Base-by-base conservation (phyloP, 192 early-diverging fungal genomes). In the Rhizophagus prolifer region DNA sequence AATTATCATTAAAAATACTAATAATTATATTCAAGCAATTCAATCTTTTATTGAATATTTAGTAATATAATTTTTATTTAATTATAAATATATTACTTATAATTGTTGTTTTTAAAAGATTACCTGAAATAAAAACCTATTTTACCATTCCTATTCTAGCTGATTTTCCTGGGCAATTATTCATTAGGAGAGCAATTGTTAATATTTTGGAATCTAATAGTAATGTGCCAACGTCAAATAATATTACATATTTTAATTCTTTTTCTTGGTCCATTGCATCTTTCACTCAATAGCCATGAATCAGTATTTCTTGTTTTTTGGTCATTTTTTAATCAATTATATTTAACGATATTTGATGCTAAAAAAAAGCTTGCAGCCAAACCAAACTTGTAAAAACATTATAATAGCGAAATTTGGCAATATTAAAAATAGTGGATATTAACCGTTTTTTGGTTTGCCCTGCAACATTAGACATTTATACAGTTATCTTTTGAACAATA, bases 351-450 rank as follows among this genome's bases (percentile, higher is more conserved):
- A 59, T 72, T 72, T 72, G 28, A 50, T 9, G 58, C 54, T 28
- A 72, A 72, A 30, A 26, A 58, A 58, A 58, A 54, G 12, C 28
- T 72, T 30, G 70, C 70, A n/a, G n/a, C n/a, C n/a, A n/a, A n/a
- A n/a, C n/a, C n/a, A n/a, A n/a, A n/a, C n/a, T n/a, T n/a, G n/a
- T n/a, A n/a, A 54, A 59, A 14, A 16, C 9, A 58, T 31, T 72
- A 30, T 72, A n/a, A n/a, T 59, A 25, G 6, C 2, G 30, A 58
- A n/a, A 72, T 72, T 72, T 38, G 21, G 26, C 5, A 5, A 34
- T 58, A 58, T 10, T 41, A 72, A 60, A 72, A 21, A 14, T 58
- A 23, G 16, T 31, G 70, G 19, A 58, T 72, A 72, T 59, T 2
- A 9, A 19, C 59, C 28, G 60, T 72, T 58, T 12, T 31, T 59